Conservation (phyloP, 2,329 filamentous ascomycete species). For the Arthrobotrys musiformis region DNA sequence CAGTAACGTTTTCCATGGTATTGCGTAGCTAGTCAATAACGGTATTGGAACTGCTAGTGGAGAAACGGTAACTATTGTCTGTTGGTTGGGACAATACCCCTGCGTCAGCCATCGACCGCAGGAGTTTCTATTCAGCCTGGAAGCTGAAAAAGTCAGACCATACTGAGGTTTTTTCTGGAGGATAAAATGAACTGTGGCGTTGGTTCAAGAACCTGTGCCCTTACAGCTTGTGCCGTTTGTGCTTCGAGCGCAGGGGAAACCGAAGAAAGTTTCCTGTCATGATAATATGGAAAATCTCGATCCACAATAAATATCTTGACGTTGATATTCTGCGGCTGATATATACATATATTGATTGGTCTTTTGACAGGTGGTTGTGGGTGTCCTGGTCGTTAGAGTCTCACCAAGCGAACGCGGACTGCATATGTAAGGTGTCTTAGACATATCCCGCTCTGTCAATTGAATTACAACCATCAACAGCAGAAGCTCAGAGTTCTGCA, state of each 20-base stretch:
- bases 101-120: slow-evolving; percentile 8
- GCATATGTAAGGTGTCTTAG: slow-evolving; percentile 29
- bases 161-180: slow-evolving; percentile 37
- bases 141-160: slow-evolving; percentile 43
- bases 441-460: slow-evolving; percentile 13
- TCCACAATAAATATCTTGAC: not conserved
- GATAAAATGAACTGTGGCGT: slow-evolving; percentile 50
- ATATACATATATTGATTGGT: slow-evolving; percentile 14
- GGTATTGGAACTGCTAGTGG: not conserved
- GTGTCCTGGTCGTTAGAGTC: slow-evolving; percentile 35
- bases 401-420: slow-evolving; percentile 40
- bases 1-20: slow-evolving; percentile 2
- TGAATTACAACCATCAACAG: not conserved
- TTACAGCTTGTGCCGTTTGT: slow-evolving; percentile 26
- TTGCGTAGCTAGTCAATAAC: not conserved
- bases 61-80: slow-evolving; percentile 9
- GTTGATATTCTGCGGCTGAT: slow-evolving; percentile 29
- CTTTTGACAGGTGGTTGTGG: slow-evolving; percentile 25
- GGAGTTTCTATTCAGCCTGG: slow-evolving; percentile 46
- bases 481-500: slow-evolving; percentile 2
- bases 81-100: slow-evolving; percentile 27
- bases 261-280: not conserved
- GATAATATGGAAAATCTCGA: slow-evolving; percentile 9
- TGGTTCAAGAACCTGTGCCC: slow-evolving; percentile 9
- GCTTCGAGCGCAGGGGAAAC: slow-evolving; percentile 30